Conservation (phyloP, 441 rosid genomes). For the Euphorbia schlechtendalii region DNA sequence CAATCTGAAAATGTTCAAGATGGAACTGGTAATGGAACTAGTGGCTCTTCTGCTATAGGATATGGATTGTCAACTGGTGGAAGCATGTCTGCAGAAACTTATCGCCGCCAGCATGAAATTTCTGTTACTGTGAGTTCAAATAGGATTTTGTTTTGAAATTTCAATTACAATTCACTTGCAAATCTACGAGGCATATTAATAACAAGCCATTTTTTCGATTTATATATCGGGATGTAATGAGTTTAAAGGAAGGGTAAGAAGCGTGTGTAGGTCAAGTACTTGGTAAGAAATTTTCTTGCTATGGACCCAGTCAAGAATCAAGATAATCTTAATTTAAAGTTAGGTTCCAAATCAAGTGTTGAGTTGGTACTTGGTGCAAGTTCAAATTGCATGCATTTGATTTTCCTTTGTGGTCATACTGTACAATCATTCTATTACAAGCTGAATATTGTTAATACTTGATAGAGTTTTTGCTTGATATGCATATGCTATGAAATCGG, state of each 20-base stretch:
- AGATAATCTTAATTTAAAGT: not conserved
- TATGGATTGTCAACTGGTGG: conserved; percentile 39
- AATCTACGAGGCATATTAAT: not conserved
- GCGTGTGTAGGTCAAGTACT: not conserved
- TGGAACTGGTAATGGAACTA: conserved; percentile 39
- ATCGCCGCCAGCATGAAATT: conserved; percentile 79
- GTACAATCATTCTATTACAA: not conserved
- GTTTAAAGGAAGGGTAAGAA: not conserved
- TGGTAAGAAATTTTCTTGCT: not conserved
- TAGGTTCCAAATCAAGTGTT: not conserved
- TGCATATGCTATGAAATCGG: not conserved
- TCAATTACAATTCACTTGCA: not conserved
- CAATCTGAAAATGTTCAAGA: conserved; percentile 41
- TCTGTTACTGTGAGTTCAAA: conserved; percentile 57
- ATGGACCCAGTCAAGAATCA: not conserved
- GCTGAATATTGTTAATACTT: not conserved
- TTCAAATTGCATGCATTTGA: not conserved
- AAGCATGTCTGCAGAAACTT: conserved; percentile 58
- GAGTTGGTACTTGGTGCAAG: not conserved
- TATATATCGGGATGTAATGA: not conserved
- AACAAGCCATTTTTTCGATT: not conserved
- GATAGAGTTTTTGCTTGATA: not conserved
- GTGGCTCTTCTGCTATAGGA: conserved; percentile 40
- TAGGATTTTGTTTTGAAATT: not conserved
- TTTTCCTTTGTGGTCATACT: not conserved